Conservation (phyloP, 2,329 filamentous ascomycete genomes). For the Fusarium domesticum region DNA sequence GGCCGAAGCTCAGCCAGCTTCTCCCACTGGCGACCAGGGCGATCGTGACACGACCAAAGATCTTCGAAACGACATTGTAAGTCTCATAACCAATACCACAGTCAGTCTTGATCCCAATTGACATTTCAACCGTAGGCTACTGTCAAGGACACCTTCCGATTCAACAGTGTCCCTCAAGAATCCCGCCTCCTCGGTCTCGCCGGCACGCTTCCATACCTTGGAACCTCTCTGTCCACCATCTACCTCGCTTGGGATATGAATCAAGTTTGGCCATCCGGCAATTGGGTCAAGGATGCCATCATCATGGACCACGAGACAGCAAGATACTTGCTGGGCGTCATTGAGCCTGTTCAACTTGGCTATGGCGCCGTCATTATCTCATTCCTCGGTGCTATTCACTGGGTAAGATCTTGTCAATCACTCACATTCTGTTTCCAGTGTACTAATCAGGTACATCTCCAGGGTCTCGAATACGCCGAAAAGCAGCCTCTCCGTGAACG, state of each 20-base stretch:
- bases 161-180: conserved; percentile 63
- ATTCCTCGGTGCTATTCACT: conserved; percentile 90
- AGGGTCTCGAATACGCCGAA: conserved; percentile 77
- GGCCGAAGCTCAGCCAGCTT: conserved; percentile 28
- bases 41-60: conserved; percentile 33
- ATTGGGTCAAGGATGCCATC: conserved; percentile 49
- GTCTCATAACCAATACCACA: conserved; percentile 21
- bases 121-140: conserved; percentile 45
- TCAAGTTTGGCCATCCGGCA: conserved; percentile 58
- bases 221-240: conserved; percentile 77
- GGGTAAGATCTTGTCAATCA: conserved; percentile 46
- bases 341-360: conserved; percentile 86
- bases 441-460: background rate
- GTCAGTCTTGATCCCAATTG: background rate
- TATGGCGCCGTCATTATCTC: conserved; percentile 92
- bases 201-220: conserved; percentile 81
- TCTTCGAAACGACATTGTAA: conserved; percentile 54
- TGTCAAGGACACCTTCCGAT: conserved; percentile 66
- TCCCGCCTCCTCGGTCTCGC: conserved; percentile 68
- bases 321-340: conserved; percentile 64
- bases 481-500: conserved; percentile 58
- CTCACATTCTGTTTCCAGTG: rapidly evolving
- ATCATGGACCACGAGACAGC: conserved; percentile 70
- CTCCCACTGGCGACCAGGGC: background rate
- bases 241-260: conserved; percentile 82